Evolutionary conservation across 495 filamentous ascomycete genomes (phyloP).

Genomic region (Pyrenopolyporus hunteri): DNA sequence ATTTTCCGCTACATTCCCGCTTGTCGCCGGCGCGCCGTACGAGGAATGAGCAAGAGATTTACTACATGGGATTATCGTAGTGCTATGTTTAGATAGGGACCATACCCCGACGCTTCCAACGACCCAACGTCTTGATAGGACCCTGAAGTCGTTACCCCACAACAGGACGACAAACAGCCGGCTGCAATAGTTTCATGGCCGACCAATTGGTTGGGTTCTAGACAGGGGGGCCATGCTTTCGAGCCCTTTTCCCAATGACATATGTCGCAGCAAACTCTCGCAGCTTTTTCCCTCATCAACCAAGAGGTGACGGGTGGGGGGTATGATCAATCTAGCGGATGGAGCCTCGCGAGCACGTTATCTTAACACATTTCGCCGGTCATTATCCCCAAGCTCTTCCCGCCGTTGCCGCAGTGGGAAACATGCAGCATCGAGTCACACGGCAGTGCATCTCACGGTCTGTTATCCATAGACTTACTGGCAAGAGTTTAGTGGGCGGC

Average conservation of each 20-base stretch:
- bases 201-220: slow-evolving; percentile 11
- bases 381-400: slow-evolving; percentile 2
- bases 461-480: slow-evolving; percentile 8
- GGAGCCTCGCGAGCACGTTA: slow-evolving; percentile 1
- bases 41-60: background rate
- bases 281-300: slow-evolving; percentile 8
- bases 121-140: background rate
- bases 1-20: background rate
- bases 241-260: slow-evolving; percentile 10
- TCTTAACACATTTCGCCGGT: slow-evolving; percentile 4
- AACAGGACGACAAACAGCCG: slow-evolving; percentile 3
- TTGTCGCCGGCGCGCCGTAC: background rate
- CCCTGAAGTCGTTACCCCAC: slow-evolving; percentile 16
- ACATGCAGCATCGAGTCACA: slow-evolving; percentile 35
- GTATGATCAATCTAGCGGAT: slow-evolving; percentile 5
- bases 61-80: background rate
- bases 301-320: slow-evolving; percentile 9
- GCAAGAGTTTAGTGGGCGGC: slow-evolving; percentile 7
- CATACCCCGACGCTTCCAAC: background rate
- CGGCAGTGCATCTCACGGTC: slow-evolving; percentile 16
- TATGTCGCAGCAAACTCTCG: slow-evolving; percentile 21
- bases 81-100: background rate
- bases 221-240: background rate
- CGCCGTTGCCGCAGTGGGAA: slow-evolving; percentile 28
- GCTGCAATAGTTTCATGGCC: background rate